These are phyloP conservation scores for Macrophomina phaseolina DNA, from an alignment of 2,329 filamentous ascomycete genomes.

Conservation along the genomic window DNA sequence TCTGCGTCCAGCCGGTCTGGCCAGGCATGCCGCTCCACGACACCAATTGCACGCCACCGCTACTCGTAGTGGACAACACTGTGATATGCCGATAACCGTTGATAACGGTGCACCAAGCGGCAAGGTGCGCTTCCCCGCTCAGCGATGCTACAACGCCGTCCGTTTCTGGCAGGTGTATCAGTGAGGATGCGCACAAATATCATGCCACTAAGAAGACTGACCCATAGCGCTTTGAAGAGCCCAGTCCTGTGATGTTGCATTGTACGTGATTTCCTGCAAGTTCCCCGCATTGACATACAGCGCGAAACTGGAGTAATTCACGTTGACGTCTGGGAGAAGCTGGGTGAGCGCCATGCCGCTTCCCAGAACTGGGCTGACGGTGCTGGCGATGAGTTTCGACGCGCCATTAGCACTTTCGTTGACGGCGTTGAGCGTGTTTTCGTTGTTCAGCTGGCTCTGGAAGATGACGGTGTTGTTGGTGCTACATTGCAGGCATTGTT, in stretches of 20 bases:
- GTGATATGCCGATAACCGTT: background rate
- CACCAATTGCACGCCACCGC: background rate
- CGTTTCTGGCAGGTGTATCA: background rate
- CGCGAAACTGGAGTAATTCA: background rate
- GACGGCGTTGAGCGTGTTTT: constrained; percentile 11
- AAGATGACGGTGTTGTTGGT: background rate
- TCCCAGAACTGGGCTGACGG: background rate
- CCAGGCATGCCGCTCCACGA: background rate
- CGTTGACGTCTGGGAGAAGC: background rate
- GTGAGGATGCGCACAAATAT: background rate
- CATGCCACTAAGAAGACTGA: background rate
- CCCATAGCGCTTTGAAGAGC: background rate
- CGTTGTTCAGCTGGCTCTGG: constrained; percentile 8
- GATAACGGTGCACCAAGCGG: background rate
- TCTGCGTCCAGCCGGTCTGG: background rate
- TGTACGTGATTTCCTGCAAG: background rate
- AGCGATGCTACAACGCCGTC: constrained; percentile 6
- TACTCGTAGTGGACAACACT: background rate
- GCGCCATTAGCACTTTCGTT: background rate
- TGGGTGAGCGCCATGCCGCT: background rate
- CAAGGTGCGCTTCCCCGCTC: background rate
- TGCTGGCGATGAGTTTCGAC: background rate
- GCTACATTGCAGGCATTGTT: background rate
- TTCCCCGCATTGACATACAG: constrained; percentile 1
- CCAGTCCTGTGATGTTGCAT: background rate